Base-by-base conservation (phyloP, 768 basidiomycete genomes). In the Termitomyces sp. region DNA sequence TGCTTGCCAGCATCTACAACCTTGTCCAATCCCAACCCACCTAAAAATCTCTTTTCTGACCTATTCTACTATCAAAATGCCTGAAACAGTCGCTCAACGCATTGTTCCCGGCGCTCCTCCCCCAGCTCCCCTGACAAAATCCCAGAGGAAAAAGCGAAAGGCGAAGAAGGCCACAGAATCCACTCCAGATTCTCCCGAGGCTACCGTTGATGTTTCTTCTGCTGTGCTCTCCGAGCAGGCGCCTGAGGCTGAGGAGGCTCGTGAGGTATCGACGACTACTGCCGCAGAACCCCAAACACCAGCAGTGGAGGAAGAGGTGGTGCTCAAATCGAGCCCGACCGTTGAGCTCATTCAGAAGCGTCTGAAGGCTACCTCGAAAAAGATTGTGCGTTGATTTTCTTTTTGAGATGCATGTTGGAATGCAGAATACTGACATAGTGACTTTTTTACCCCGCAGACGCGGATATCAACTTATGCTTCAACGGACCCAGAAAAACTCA, bases 291-390 rank as follows among this genome's bases (percentile, higher is more conserved):
- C 76, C 9, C 78, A 81, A 61, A 69, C 68, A 4, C 73, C 78
- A 4, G 71, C 78, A 6, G 68, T 74, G 11, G 84, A 84, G 62
- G 84, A 84, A 32, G 81, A 81, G 42, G 59, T 70, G 52, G 62
- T 67, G 60, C 67, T 78, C 60, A 90, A 87, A 70, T 74, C 71
- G 18, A 90, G 88, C 63, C 88, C 92, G 8, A 81, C 90, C 59
- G 84, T 89, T 55, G 92, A 95, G 50, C 82, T 96, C 63, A 76
- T 96, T 63, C 79, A 81, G 68, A 95, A 94, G 76, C 83, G 93
- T 54, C 74, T 92, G 69, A 91, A 92, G 65, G 79, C 83, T 42
- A 81, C 91, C 22, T 81, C 80, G 58, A 95, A 95, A 80, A 96
- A 95, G 76, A 91, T 94, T 64, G 93, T 92, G 70, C 66, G 85